A percentile compares a stretch with the other conserved stretches of the same genome.
Evolutionary conservation across 2,329 filamentous ascomycete genomes (phyloP).

Genomic region (Elsinoe arachidis): DNA sequence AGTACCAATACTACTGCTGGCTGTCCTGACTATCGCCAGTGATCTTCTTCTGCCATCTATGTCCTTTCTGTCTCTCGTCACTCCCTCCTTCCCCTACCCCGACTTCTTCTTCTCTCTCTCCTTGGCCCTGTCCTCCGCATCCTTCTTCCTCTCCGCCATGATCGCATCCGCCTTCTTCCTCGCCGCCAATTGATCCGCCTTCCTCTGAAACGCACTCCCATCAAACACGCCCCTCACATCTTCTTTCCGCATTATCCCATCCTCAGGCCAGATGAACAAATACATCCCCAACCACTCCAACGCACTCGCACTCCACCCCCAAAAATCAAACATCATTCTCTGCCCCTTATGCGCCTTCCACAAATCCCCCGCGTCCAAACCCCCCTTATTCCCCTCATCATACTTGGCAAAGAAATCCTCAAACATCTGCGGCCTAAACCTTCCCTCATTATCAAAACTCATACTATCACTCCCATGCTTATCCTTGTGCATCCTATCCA

Average conservation of each 20-base stretch:
- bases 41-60: no score
- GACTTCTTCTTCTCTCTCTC: no score
- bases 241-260: conserved; percentile 50
- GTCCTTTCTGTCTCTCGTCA: no score
- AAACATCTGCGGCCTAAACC: conserved; percentile 39
- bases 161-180: conserved; percentile 15
- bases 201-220: conserved; percentile 43
- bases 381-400: conserved; percentile 30
- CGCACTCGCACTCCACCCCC: conserved; percentile 37
- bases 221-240: conserved; percentile 47
- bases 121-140: no score
- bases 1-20: no score
- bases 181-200: conserved; percentile 28
- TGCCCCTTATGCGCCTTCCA: conserved; percentile 34
- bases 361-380: conserved; percentile 33
- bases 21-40: background rate
- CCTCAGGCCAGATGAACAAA: conserved; percentile 46
- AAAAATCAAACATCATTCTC: conserved; percentile 35
- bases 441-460: conserved; percentile 38
- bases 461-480: conserved; percentile 38
- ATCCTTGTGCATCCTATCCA: conserved; percentile 34
- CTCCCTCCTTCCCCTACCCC: no score
- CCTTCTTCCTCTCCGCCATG: no score
- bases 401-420: conserved; percentile 44
- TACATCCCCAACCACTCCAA: conserved; percentile 45